phyloP scores from a whole-genome alignment of 1,139 yeast species.

The Sugiyamaella paludigena region DNA sequence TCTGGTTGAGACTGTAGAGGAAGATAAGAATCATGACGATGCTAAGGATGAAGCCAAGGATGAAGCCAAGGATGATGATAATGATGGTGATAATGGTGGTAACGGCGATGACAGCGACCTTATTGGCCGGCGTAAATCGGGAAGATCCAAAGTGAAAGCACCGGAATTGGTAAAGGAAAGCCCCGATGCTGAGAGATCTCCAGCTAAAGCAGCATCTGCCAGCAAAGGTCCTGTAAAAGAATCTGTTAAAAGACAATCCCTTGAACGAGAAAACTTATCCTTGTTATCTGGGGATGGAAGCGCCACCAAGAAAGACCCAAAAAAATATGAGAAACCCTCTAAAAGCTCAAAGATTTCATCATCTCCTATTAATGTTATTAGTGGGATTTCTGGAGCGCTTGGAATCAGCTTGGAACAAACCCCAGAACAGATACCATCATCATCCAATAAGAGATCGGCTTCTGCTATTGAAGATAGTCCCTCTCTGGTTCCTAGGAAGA shows the following conservation, averaged over 20 bases:
- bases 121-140: not conserved
- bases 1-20: not conserved
- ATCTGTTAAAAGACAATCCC: not conserved
- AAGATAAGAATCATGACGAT: not conserved
- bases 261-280: not conserved
- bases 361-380: not conserved
- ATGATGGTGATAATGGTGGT: not conserved
- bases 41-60: not conserved
- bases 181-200: not conserved
- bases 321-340: not conserved
- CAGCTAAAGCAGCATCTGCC: not conserved
- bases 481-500: conserved; percentile 1
- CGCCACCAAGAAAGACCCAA: not conserved
- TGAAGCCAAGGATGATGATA: not conserved
- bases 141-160: not conserved
- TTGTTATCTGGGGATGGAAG: too few relatives aligned
- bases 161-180: not conserved
- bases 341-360: not conserved
- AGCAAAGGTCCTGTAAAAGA: not conserved
- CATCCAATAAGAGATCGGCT: not conserved
- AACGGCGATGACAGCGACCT: not conserved
- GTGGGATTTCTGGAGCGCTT: conserved; percentile 1
- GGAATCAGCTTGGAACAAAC: conserved; percentile 8
- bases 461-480: conserved; percentile 7
- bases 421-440: not conserved